Evolutionary conservation across 2,329 filamentous ascomycete genomes (phyloP), one percentile per base, ranked within the genome.

Genomic region (Neurospora sp.): DNA sequence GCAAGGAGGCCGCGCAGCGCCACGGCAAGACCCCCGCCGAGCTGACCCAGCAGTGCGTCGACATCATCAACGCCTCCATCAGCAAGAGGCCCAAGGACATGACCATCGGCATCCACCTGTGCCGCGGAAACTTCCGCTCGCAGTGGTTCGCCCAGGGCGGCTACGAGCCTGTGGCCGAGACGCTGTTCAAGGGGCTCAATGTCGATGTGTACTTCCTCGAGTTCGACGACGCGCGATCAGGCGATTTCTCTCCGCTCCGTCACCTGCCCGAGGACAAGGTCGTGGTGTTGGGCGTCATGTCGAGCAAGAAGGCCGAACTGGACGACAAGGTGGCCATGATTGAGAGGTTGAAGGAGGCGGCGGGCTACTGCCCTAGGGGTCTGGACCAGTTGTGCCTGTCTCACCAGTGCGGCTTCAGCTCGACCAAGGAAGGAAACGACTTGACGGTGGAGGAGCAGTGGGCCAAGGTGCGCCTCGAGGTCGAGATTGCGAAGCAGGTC

Each of bases 201-300:
- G 85, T 87, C 68, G 85, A 87, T 73, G 85, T 83, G 15, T 88
- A 87, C 78, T 88, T 87, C 79, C 82, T 88, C 74, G 85, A 88
- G 77, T 88, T 85, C 76, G 85, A 88, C 76, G 85, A 87, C 72
- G 85, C 84, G 39, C 81, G 85, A 2, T 84, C 81, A 0, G 85
- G 85, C 15, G 85, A 86, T 76, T 88, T 87, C 78, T 80, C 79
- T 42, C 85, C 85, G 1, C 80, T 88, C 70, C 78, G 85, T n/a
- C 82, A 84, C 76, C 78, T 88, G 67, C 85, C 85, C 3, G 81
- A 81, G 69, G 74, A 83, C 78, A 88, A 88, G 79, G 80, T 83
- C 40, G 85, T 87, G 15, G 84, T 88, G 10, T 78, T 88, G 39
- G 85, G 85, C 39, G 80, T 87, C 66, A 85, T 87, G 84, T 82